Conservation (phyloP, 2,329 filamentous ascomycete species). For the Penicillium sp. region DNA sequence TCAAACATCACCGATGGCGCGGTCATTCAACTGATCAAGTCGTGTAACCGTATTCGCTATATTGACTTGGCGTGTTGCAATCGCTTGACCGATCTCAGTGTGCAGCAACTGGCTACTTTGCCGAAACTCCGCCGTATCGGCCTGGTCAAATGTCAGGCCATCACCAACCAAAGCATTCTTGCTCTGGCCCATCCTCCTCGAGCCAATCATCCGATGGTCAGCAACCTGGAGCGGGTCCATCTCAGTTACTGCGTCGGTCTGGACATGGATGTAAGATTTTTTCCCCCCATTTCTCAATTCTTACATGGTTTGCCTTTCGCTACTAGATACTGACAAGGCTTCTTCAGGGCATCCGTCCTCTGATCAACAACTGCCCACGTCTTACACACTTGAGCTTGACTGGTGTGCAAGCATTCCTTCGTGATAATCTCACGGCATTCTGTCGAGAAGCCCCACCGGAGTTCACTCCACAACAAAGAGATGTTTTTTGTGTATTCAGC, state of each 20-base stretch:
- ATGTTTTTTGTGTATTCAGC: conserved; percentile 97
- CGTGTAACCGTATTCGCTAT: conserved; percentile 92
- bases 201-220: conserved; percentile 63
- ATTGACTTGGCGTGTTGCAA: conserved; percentile 97
- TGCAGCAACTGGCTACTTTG: conserved; percentile 78
- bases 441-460: conserved; percentile 86
- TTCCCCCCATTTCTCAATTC: background rate
- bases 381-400: conserved; percentile 94
- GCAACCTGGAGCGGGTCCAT: conserved; percentile 86
- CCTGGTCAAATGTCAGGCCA: conserved; percentile 86
- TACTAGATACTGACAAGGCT: background rate
- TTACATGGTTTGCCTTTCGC: background rate
- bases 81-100: conserved; percentile 83
- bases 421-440: conserved; percentile 79
- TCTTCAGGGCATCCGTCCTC: conserved; percentile 79
- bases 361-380: conserved; percentile 88
- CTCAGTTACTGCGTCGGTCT: conserved; percentile 91
- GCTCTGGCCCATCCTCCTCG: conserved; percentile 71
- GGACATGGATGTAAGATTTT: conserved; percentile 70
- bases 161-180: conserved; percentile 87
- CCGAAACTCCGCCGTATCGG: conserved; percentile 95
- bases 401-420: conserved; percentile 86
- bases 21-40: conserved; percentile 79
- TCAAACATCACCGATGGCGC: conserved; percentile 86
- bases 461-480: conserved; percentile 92